These are phyloP conservation scores for Neurospora sp. DNA, from an alignment of 495 filamentous ascomycete species.

Conservation along the genomic window DNA sequence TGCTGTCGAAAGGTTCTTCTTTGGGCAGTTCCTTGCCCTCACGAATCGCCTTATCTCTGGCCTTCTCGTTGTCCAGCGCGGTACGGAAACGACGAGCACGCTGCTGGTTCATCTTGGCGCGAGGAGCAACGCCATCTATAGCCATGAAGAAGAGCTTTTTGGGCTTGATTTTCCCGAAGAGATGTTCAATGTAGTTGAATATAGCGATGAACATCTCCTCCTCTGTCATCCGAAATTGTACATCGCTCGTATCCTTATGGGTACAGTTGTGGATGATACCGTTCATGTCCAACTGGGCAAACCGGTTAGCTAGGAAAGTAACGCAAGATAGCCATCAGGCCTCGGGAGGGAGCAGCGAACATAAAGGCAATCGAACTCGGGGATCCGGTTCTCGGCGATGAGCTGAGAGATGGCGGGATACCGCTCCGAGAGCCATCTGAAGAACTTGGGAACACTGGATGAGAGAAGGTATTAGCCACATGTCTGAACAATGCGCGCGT, in stretches of 20 bases:
- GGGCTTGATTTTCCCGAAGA: constrained; percentile 97
- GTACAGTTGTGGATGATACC: constrained; percentile 99
- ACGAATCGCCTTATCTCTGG: constrained; percentile 77
- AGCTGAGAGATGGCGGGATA: constrained; percentile 98
- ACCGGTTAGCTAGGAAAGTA: constrained; percentile 13
- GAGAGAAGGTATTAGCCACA: constrained; percentile 6
- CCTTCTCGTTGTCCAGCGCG: constrained; percentile 79
- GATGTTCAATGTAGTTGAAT: constrained; percentile 99
- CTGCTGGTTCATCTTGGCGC: constrained; percentile 99
- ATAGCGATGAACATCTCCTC: constrained; percentile 99
- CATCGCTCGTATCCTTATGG: constrained; percentile 85
- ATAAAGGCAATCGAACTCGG: constrained; percentile 97
- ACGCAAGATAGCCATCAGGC: background rate
- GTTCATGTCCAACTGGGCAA: constrained; percentile 82
- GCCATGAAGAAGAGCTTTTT: constrained; percentile 99
- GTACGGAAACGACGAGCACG: constrained; percentile 91
- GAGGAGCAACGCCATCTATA: constrained; percentile 92
- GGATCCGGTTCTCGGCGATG: constrained; percentile 97
- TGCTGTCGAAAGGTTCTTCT: constrained; percentile 95
- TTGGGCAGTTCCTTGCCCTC: constrained; percentile 90
- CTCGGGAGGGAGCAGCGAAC: constrained; percentile 30
- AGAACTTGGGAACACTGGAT: constrained; percentile 91
- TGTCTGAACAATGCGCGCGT: background rate
- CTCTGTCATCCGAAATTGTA: constrained; percentile 87
- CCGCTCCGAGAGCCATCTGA: constrained; percentile 92